Evolutionary conservation across 1,284 basidiomycete genomes (phyloP).

Genomic region (Lignosus rhinocerotis): DNA sequence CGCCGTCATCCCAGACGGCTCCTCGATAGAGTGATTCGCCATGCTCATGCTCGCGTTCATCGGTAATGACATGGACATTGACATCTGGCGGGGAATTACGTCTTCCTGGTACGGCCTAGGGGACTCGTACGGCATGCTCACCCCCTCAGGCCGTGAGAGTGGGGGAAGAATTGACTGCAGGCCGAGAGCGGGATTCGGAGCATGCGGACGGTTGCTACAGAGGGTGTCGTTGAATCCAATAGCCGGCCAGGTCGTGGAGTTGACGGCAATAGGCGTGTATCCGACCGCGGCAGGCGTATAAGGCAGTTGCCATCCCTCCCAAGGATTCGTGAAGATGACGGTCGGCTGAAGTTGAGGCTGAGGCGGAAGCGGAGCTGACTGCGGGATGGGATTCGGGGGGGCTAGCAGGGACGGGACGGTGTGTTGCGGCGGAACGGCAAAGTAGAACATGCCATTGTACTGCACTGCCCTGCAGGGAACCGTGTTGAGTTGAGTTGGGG

Average conservation of each 20-base stretch:
- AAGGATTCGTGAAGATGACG: slow-evolving; percentile 13
- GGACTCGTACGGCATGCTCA: background rate
- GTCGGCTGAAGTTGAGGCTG: slow-evolving; percentile 17
- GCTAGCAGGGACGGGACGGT: slow-evolving; percentile 13
- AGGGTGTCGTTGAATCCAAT: background rate
- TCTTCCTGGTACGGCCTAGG: background rate
- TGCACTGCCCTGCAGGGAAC: slow-evolving; percentile 17
- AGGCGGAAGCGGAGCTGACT: slow-evolving; percentile 6
- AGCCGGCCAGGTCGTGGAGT: slow-evolving; percentile 4
- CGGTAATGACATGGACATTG: background rate
- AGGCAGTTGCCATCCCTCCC: slow-evolving; percentile 12
- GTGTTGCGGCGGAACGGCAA: slow-evolving; percentile 3
- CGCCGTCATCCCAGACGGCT: background rate
- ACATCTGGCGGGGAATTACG: background rate
- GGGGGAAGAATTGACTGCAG: background rate
- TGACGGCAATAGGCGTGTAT: slow-evolving; percentile 8
- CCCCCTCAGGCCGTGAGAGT: background rate
- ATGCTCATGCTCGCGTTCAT: background rate
- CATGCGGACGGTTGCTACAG: background rate
- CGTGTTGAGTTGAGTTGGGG: slow-evolving; percentile 1
- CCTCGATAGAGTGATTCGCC: background rate
- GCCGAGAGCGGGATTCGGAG: too few relatives aligned
- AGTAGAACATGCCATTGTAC: slow-evolving; percentile 21
- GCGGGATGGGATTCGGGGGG: background rate
- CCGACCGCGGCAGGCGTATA: slow-evolving; percentile 5